phyloP scores from a whole-genome alignment of 164 flowering plant genomes.

The Tetracentron sinense region DNA sequence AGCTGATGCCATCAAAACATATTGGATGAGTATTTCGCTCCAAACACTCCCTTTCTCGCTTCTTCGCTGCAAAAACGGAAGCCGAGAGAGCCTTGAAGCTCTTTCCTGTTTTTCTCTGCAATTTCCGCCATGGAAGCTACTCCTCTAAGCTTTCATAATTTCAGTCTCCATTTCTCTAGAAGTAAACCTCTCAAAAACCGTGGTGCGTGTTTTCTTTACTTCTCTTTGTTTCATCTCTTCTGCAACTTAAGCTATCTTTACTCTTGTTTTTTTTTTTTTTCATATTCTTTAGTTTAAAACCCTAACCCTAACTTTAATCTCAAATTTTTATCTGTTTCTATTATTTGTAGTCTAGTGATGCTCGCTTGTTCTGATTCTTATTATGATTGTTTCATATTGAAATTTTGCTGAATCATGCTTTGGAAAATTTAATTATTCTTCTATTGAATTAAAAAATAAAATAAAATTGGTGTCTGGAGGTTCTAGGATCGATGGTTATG shows the following conservation, averaged over 20 bases:
- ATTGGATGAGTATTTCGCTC: not conserved
- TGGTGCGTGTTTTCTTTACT: slow-evolving; percentile 11
- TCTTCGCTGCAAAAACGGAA: not conserved
- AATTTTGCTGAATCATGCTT: not conserved
- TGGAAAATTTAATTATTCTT: not conserved
- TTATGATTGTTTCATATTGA: not conserved
- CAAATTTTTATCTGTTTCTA: not conserved
- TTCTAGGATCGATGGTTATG: too few relatives aligned
- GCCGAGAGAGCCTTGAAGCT: not conserved
- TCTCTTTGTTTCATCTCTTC: not conserved
- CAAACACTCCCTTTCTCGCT: not conserved
- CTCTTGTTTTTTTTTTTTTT: not conserved
- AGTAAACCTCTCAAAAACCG: slow-evolving; percentile 3
- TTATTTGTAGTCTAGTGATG: not conserved
- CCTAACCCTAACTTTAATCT: not conserved
- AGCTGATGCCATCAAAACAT: too few relatives aligned
- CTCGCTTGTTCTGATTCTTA: not conserved
- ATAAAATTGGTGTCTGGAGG: too few relatives aligned
- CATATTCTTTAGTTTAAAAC: not conserved
- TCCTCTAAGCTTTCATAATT: slow-evolving; percentile 17
- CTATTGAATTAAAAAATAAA: too few relatives aligned
- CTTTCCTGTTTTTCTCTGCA: not conserved
- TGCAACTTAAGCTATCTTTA: not conserved
- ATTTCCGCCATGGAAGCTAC: slow-evolving; percentile 42
- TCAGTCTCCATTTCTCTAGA: slow-evolving; percentile 12